Percentiles rank a stretch among this genome's conserved stretches.
Conservation (phyloP, 2,329 filamentous ascomycete species). For the Macrophomina tecta region DNA sequence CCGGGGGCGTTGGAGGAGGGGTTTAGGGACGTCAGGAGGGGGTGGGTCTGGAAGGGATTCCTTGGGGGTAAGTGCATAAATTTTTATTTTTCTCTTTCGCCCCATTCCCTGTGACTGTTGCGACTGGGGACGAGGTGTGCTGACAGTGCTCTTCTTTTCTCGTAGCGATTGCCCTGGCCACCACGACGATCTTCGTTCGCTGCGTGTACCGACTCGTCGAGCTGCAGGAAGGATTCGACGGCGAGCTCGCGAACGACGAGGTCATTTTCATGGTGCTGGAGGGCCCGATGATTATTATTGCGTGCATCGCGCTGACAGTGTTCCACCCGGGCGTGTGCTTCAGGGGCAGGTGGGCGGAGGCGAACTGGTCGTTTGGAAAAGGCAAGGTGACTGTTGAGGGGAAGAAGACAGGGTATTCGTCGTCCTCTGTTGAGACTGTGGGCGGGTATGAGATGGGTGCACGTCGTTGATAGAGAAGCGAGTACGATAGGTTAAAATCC, state of each 20-base stretch:
- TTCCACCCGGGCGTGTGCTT: constrained; percentile 51
- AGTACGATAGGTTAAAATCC: too few species aligned
- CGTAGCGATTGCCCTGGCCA: constrained; percentile 44
- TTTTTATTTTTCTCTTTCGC: background rate
- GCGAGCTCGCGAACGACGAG: constrained; percentile 55
- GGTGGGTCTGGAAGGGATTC: constrained; percentile 14
- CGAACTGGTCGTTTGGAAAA: background rate
- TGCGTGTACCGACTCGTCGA: constrained; percentile 58
- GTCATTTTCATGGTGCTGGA: constrained; percentile 58
- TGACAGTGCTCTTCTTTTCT: too few species aligned
- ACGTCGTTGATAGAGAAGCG: too few species aligned
- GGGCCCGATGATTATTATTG: constrained; percentile 59
- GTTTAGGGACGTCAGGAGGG: constrained; percentile 1
- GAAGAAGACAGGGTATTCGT: too few species aligned
- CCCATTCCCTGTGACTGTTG: too few species aligned
- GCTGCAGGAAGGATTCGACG: constrained; percentile 54
- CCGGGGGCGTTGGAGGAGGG: background rate
- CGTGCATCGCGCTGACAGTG: constrained; percentile 52
- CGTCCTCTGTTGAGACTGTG: too few species aligned
- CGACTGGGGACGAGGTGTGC: too few species aligned
- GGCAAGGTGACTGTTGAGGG: background rate
- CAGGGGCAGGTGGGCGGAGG: constrained; percentile 6
- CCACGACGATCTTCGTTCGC: constrained; percentile 53
- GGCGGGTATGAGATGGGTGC: too few species aligned
- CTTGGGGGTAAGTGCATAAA: background rate